Conservation (phyloP, 805 yeast genomes). For the Huiozyma naganishii region DNA sequence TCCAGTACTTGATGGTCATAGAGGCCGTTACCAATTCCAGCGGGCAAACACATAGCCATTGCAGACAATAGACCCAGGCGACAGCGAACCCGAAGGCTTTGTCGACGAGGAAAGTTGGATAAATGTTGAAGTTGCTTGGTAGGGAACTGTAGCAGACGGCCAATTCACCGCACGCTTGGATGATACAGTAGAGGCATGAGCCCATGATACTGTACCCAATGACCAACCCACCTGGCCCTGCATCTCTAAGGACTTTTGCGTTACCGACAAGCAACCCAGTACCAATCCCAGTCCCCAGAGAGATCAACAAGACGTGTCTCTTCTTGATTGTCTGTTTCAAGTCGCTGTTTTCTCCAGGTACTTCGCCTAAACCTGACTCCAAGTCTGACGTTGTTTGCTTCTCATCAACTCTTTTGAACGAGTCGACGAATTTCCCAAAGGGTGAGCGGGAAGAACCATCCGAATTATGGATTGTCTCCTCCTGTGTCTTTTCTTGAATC, state of each 20-base stretch:
- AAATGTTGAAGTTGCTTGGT: constrained; percentile 52
- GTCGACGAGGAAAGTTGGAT: constrained; percentile 51
- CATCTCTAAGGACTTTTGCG: constrained; percentile 44
- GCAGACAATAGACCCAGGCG: constrained; percentile 61
- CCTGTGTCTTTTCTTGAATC: neutral
- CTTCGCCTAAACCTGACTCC: neutral
- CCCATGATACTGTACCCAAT: constrained; percentile 54
- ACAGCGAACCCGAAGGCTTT: constrained; percentile 62
- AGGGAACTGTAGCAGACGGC: constrained; percentile 54
- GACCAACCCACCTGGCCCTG: constrained; percentile 56
- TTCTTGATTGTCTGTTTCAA: constrained; percentile 17
- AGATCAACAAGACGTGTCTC: constrained; percentile 64
- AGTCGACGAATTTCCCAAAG: constrained; percentile 9
- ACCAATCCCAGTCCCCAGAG: constrained; percentile 67
- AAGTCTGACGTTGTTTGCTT: neutral
- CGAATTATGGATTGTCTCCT: neutral
- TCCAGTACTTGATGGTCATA: constrained; percentile 46
- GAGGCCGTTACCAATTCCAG: constrained; percentile 57
- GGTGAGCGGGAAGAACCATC: neutral
- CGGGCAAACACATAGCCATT: constrained; percentile 55
- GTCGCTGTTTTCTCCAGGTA: neutral
- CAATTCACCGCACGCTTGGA: constrained; percentile 56
- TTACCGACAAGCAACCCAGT: constrained; percentile 67
- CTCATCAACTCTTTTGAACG: constrained; percentile 12
- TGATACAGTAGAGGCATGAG: constrained; percentile 47